phyloP scores from a whole-genome alignment of 2,329 filamentous ascomycete genomes.

The Fusarium decemcellulare region DNA sequence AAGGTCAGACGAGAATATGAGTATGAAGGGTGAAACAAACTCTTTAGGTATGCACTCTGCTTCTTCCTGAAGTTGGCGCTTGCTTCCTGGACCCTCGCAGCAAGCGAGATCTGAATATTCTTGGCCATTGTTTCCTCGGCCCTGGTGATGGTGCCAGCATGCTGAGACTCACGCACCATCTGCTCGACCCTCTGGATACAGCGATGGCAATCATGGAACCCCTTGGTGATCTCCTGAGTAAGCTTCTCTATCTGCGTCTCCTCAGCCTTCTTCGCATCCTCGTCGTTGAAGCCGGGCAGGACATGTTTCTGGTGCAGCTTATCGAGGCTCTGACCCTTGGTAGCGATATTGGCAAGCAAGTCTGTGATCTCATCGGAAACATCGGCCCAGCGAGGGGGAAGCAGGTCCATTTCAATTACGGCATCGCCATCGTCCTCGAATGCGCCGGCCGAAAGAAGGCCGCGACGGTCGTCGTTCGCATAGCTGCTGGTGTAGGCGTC shows the following conservation, averaged over 20 bases:
- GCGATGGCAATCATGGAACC: constrained; percentile 91
- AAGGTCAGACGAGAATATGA: constrained; percentile 8
- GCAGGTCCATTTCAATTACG: constrained; percentile 97
- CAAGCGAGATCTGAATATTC: constrained; percentile 95
- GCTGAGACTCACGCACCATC: constrained; percentile 86
- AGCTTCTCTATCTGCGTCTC: constrained; percentile 91
- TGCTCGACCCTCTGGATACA: constrained; percentile 89
- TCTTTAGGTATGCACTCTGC: constrained; percentile 96
- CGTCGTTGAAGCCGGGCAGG: constrained; percentile 95
- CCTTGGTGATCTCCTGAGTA: constrained; percentile 90
- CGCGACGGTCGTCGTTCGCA: constrained; percentile 72
- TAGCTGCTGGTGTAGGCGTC: constrained; percentile 69
- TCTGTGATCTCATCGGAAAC: constrained; percentile 94
- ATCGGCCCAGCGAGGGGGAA: constrained; percentile 96
- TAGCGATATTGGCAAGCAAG: constrained; percentile 82
- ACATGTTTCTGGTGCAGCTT: constrained; percentile 98
- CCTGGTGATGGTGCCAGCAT: constrained; percentile 78
- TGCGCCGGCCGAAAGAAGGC: constrained; percentile 85
- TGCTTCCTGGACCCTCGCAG: constrained; percentile 89
- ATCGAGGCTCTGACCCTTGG: constrained; percentile 87
- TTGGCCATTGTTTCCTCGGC: constrained; percentile 96
- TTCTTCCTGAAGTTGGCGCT: constrained; percentile 96
- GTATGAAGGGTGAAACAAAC: constrained; percentile 61
- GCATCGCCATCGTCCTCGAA: constrained; percentile 92
- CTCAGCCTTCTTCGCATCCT: constrained; percentile 88